phyloP scores from a whole-genome alignment of 441 rosid genomes.

The Corymbia calophylla region DNA sequence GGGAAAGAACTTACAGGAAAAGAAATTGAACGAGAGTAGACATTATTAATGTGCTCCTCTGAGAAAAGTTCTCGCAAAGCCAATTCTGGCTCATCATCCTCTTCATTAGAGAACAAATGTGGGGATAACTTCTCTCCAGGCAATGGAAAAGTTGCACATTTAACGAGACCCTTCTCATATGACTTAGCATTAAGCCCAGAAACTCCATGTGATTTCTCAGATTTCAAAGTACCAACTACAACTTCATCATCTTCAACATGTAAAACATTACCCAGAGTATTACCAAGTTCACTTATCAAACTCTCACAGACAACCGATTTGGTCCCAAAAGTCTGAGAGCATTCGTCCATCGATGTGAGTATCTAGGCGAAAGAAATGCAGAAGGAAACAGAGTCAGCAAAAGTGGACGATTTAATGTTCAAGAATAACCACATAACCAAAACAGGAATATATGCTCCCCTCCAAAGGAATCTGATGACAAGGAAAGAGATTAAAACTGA shows the following conservation, averaged over 20 bases:
- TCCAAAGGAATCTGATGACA: not conserved
- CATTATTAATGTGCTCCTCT: constrained; percentile 8
- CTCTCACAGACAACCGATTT: not conserved
- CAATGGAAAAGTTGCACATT: constrained; percentile 14
- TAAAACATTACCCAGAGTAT: constrained; percentile 14
- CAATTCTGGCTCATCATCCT: constrained; percentile 23
- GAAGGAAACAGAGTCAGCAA: not conserved
- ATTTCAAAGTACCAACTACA: constrained; percentile 13
- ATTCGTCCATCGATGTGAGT: not conserved
- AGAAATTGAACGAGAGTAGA: not conserved
- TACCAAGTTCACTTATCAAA: constrained; percentile 29
- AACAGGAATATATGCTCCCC: not conserved
- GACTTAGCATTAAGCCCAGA: constrained; percentile 18
- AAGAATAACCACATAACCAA: not conserved
- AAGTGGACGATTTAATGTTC: not conserved
- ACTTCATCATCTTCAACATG: constrained; percentile 22
- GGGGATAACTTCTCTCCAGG: not conserved
- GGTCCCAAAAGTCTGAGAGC: not conserved
- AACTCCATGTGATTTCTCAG: constrained; percentile 14
- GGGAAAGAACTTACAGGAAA: constrained; percentile 31
- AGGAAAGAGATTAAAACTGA: not conserved
- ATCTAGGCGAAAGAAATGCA: not conserved
- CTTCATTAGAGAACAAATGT: constrained; percentile 15
- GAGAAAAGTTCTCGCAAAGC: constrained; percentile 27
- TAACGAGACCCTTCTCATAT: constrained; percentile 7